Percentiles rank a stretch among this genome's conserved stretches.
Evolutionary conservation across 2,329 filamentous ascomycete species (phyloP).

Genomic region (Niveomyces coronatus): DNA sequence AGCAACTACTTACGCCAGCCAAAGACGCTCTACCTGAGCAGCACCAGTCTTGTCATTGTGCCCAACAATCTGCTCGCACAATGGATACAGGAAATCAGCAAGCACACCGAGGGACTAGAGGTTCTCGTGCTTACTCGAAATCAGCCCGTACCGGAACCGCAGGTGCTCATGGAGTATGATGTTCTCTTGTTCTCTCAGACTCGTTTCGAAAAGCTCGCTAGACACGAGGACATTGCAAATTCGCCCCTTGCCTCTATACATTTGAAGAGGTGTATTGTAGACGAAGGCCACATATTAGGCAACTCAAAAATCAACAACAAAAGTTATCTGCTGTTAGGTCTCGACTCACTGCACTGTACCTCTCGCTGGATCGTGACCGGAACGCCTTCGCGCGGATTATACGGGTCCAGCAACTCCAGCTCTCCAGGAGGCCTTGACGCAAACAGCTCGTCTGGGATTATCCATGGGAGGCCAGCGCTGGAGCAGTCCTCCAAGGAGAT

Average conservation of each 20-base stretch:
- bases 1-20: constrained; percentile 19
- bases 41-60: constrained; percentile 66
- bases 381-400: constrained; percentile 75
- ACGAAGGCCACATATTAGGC: constrained; percentile 82
- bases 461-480: neutral
- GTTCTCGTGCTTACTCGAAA: constrained; percentile 52
- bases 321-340: constrained; percentile 42
- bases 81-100: constrained; percentile 71
- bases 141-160: constrained; percentile 43
- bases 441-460: neutral
- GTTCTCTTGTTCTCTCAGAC: constrained; percentile 67
- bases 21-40: constrained; percentile 51
- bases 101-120: constrained; percentile 60
- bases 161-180: constrained; percentile 57
- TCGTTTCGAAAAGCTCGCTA: constrained; percentile 55
- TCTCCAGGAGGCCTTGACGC: constrained; percentile 26
- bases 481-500: constrained; percentile 32
- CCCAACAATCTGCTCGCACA: constrained; percentile 76
- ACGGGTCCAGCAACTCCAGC: constrained; percentile 37
- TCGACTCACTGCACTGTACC: constrained; percentile 51
- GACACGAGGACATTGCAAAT: constrained; percentile 23
- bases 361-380: constrained; percentile 84
- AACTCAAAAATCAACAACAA: constrained; percentile 45
- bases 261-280: constrained; percentile 82
- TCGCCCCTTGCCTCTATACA: constrained; percentile 62